Percentiles rank a stretch among this genome's conserved stretches.
These are phyloP conservation scores for Coemansia sp. DNA, from an alignment of 192 early-diverging fungal genomes.

Conservation along the genomic window DNA sequence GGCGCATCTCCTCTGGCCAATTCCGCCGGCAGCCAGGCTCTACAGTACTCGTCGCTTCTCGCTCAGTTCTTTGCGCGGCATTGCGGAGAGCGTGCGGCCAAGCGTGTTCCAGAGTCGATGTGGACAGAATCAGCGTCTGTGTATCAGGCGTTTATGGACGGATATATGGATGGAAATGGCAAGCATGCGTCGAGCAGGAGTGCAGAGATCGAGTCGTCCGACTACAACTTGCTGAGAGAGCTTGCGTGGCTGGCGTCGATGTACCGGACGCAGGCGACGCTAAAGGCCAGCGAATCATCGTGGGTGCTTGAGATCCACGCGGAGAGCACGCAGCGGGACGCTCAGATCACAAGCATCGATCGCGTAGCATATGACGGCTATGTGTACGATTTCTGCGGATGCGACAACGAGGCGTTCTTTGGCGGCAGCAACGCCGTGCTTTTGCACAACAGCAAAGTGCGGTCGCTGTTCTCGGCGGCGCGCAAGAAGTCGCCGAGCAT, in stretches of 20 bases:
- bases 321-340: slow-evolving; percentile 1
- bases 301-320: slow-evolving; percentile 21
- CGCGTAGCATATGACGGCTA: slow-evolving; percentile 34
- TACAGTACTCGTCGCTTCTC: slow-evolving; percentile 17
- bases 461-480: slow-evolving; percentile 67
- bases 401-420: slow-evolving; percentile 56
- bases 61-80: slow-evolving; percentile 34
- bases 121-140: slow-evolving; percentile 25
- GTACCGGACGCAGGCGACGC: slow-evolving; percentile 23
- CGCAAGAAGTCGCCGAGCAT: slow-evolving; percentile 78
- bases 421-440: slow-evolving; percentile 52
- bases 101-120: slow-evolving; percentile 31
- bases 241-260: slow-evolving; percentile 51
- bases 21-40: not conserved
- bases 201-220: slow-evolving; percentile 10
- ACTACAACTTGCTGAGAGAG: slow-evolving; percentile 32
- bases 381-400: slow-evolving; percentile 55
- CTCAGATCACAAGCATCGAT: slow-evolving; percentile 34
- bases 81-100: slow-evolving; percentile 11
- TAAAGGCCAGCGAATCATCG: not conserved
- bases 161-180: slow-evolving; percentile 9
- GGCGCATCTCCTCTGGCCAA: not conserved
- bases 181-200: not conserved
- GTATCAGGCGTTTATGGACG: slow-evolving; percentile 27
- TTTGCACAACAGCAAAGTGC: slow-evolving; percentile 56